Base-by-base conservation (phyloP, 352 stramenopile genomes). In the Blastocystis sp. region DNA sequence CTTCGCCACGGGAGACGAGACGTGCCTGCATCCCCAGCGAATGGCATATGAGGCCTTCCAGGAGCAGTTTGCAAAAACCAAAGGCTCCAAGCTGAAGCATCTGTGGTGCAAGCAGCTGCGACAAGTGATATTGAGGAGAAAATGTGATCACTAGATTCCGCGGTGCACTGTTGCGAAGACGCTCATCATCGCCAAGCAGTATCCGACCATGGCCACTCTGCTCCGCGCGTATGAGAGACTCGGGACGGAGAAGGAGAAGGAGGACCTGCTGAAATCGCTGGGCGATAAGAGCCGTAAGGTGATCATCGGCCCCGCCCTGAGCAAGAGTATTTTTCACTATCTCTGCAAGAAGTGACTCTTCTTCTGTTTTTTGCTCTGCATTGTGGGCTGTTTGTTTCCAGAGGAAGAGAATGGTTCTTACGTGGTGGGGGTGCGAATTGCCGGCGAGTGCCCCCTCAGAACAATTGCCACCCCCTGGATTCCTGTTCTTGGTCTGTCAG, bases 271-370 rank as follows among this genome's bases (percentile, higher is more conserved):
- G 17, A 84, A 84, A 43, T 57, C n/a, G 24, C 60, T 84, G 3
- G 54, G 52, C 54, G 74, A 84, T 28, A n/a, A 28, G 7, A 84
- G 69, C 24, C 10, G 34, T 6, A 68, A 68, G n/a, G 69, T 69
- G 40, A 42, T 14, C 3, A 48, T 84, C n/a, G 74, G 74, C 66
- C 54, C 57, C 45, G 74, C 74, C 11, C 54, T 84, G n/a, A 84
- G 74, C 66, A 54, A 59, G 24, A 84, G 34, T 43, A 84, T 84
- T n/a, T 84, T 69, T 70, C 74, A 84, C 43, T 68, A 57, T 68
- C 48, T 84, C 6, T 84, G 28, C 48, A 40, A 57, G 4, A 59
- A 76, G 38, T 68, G 42, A 57, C 11, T 7, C 54, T 28, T 84
- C 40, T 42, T 68, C 54, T 68, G 66, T 84, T 57, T 54, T 74